Percentiles rank a stretch among this genome's conserved stretches.
These are phyloP conservation scores for Sistotremastrum niveocremeum DNA, from an alignment of 768 basidiomycete species.

Conservation along the genomic window DNA sequence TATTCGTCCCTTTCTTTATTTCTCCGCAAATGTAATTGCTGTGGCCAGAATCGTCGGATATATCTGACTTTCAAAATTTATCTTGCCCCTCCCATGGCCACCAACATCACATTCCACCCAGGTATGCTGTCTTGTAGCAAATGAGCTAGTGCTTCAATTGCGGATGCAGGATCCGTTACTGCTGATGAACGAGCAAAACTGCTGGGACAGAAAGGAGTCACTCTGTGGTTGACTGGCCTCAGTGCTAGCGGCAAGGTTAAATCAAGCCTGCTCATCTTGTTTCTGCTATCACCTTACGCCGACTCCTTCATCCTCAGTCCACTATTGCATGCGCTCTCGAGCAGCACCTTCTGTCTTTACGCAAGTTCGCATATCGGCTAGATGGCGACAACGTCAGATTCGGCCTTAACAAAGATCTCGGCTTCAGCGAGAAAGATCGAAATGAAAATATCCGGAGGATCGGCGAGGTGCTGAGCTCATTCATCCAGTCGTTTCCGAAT, in stretches of 20 bases:
- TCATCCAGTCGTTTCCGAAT: neutral
- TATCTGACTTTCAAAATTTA: too few relatives aligned
- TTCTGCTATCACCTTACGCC: neutral
- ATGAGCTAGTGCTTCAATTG: neutral
- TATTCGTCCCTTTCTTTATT: too few relatives aligned
- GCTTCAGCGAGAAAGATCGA: conserved; percentile 83
- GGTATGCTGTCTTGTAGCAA: conserved; percentile 23
- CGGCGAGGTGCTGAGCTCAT: conserved; percentile 55
- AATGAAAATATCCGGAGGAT: conserved; percentile 95
- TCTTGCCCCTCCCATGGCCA: conserved; percentile 18
- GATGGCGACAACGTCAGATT: conserved; percentile 96
- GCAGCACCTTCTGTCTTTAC: conserved; percentile 80
- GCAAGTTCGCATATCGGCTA: conserved; percentile 78
- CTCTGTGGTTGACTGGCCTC: conserved; percentile 94
- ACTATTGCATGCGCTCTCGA: conserved; percentile 96
- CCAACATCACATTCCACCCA: conserved; percentile 50
- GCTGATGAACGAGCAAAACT: conserved; percentile 50
- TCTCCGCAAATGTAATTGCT: too few relatives aligned
- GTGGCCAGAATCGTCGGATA: too few relatives aligned
- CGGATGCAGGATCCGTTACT: conserved; percentile 50
- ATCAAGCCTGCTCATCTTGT: conserved; percentile 2
- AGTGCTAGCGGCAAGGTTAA: conserved; percentile 87
- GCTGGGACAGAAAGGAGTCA: conserved; percentile 72
- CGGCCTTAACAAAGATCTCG: conserved; percentile 92
- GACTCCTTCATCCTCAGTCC: conserved; percentile 38